These are phyloP conservation scores for Coniochaeta sp. DNA, from an alignment of 2,329 filamentous ascomycete genomes.

Conservation along the genomic window DNA sequence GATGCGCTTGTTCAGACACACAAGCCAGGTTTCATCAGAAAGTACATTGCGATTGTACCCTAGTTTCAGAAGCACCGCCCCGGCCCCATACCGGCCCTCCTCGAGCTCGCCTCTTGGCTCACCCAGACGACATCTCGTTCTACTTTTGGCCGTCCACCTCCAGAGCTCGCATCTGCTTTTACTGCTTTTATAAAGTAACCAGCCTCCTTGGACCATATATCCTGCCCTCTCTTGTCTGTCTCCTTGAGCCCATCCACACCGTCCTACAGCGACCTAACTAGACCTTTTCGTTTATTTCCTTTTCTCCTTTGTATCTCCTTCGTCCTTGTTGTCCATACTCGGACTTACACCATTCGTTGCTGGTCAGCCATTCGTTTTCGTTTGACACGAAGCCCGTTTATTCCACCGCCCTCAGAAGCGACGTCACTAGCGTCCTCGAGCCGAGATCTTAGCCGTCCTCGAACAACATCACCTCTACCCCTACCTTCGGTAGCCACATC, in stretches of 20 bases:
- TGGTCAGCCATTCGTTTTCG: constrained; percentile 32
- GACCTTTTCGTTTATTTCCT: constrained; percentile 34
- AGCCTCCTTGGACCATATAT: constrained; percentile 18
- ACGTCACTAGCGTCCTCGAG: constrained; percentile 16
- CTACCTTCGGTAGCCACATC: background rate
- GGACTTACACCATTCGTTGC: constrained; percentile 12
- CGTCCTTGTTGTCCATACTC: constrained; percentile 8
- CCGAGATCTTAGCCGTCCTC: constrained; percentile 9
- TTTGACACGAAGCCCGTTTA: constrained; percentile 31
- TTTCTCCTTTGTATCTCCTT: constrained; percentile 23
- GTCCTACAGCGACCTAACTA: constrained; percentile 21
- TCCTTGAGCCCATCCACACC: constrained; percentile 19
- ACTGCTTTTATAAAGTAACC: constrained; percentile 22
- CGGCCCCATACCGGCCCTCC: background rate
- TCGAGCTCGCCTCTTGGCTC: background rate
- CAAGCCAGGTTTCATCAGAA: constrained; percentile 42
- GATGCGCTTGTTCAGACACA: constrained; percentile 42
- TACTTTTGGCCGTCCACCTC: background rate
- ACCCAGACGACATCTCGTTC: background rate
- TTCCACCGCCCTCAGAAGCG: background rate
- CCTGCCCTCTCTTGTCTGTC: constrained; percentile 27
- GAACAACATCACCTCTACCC: constrained; percentile 6
- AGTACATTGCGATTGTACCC: constrained; percentile 23
- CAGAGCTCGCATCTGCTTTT: background rate
- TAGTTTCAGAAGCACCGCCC: constrained; percentile 21